Evolutionary conservation across 495 filamentous ascomycete species (phyloP).

Genomic region (Astrocystis sublimbata): DNA sequence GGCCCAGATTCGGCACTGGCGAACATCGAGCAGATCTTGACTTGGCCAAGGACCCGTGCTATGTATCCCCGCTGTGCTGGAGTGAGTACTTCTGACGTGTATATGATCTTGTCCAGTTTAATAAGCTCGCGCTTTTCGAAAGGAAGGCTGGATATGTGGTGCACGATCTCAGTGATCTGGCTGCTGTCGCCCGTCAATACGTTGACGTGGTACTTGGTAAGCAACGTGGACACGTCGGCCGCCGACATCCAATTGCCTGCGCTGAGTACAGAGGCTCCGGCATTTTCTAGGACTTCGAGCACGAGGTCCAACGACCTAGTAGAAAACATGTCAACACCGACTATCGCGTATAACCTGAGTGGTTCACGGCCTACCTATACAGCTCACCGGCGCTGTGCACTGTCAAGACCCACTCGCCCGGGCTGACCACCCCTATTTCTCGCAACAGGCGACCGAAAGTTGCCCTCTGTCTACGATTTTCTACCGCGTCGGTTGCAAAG

Average conservation of each 20-base stretch:
- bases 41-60: neutral
- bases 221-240: conserved; percentile 18
- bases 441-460: conserved; percentile 25
- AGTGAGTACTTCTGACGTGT: conserved; percentile 33
- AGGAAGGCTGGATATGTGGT: conserved; percentile 28
- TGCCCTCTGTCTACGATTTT: conserved; percentile 35
- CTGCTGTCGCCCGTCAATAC: conserved; percentile 31
- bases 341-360: no score
- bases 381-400: conserved; percentile 23
- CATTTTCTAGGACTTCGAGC: conserved; percentile 26
- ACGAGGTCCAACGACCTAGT: conserved; percentile 24
- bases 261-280: conserved; percentile 32
- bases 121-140: conserved; percentile 7
- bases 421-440: conserved; percentile 18
- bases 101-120: conserved; percentile 28
- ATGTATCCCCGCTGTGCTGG: conserved; percentile 20
- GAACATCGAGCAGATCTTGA: conserved; percentile 30
- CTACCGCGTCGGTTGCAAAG: conserved; percentile 31
- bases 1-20: conserved; percentile 37
- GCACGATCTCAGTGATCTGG: conserved; percentile 29
- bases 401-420: conserved; percentile 37
- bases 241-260: conserved; percentile 27
- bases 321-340: neutral
- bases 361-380: conserved; percentile 31
- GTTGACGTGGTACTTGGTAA: conserved; percentile 31